Evolutionary conservation across 345 rosid species (phyloP).

Genomic region (Ailanthus altissimus): DNA sequence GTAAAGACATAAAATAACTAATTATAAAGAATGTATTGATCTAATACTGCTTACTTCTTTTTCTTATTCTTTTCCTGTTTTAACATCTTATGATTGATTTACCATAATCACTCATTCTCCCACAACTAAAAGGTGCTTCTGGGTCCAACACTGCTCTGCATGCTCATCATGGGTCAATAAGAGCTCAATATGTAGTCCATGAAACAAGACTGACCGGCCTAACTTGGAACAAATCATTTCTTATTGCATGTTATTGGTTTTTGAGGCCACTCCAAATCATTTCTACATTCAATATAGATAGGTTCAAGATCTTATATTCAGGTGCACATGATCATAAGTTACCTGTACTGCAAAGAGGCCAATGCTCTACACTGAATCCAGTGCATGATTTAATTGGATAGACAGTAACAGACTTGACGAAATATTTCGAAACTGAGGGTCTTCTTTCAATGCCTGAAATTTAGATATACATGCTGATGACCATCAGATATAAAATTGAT

Average conservation of each 20-base stretch:
- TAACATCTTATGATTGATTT: background rate
- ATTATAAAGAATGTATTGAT: background rate
- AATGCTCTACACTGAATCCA: constrained; percentile 73
- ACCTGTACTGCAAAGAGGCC: constrained; percentile 94
- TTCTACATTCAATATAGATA: background rate
- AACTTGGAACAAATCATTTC: too few species aligned
- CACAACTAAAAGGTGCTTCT: background rate
- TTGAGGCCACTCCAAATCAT: background rate
- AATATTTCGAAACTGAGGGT: constrained; percentile 29
- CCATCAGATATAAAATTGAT: background rate
- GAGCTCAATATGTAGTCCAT: too few species aligned
- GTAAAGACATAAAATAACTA: background rate
- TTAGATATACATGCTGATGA: constrained; percentile 22
- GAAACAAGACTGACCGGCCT: too few species aligned
- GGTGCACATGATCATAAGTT: constrained; percentile 18
- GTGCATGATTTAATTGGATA: constrained; percentile 92
- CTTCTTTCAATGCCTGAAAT: constrained; percentile 49
- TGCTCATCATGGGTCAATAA: background rate
- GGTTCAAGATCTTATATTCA: background rate
- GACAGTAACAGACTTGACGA: constrained; percentile 64
- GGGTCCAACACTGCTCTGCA: background rate
- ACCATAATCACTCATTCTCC: background rate
- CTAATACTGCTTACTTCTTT: background rate
- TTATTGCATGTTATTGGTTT: background rate
- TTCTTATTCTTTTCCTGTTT: background rate